Conservation (phyloP, 1,284 basidiomycete species). For the Cutaneotrichosporon sp. region DNA sequence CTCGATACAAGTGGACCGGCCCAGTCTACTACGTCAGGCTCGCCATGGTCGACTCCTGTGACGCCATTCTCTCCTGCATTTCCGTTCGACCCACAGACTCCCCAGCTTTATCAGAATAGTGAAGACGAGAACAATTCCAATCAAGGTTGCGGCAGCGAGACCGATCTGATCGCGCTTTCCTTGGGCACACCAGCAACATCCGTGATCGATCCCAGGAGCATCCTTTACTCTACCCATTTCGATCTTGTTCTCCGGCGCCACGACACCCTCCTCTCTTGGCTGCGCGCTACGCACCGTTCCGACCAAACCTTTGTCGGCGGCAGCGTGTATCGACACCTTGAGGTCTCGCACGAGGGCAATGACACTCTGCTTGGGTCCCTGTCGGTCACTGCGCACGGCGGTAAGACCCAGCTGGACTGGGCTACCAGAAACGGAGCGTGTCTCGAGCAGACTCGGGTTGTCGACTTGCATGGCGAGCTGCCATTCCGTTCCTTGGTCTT, state of each 20-base stretch:
- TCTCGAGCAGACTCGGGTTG: neutral
- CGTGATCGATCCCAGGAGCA: neutral
- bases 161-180: neutral
- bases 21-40: too few species aligned
- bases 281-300: neutral
- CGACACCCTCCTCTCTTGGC: neutral
- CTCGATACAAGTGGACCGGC: too few species aligned
- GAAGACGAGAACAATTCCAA: too few species aligned
- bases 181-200: neutral
- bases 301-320: neutral
- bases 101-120: too few species aligned
- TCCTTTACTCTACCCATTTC: neutral
- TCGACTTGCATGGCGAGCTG: neutral
- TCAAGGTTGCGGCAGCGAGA: too few species aligned
- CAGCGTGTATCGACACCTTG: conserved; percentile 3
- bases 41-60: too few species aligned
- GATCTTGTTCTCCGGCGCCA: neutral
- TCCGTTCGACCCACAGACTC: too few species aligned
- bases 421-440: too few species aligned
- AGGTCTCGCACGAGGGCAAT: neutral
- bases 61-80: too few species aligned
- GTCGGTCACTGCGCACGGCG: neutral
- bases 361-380: neutral
- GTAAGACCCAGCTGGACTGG: neutral
- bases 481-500: conserved; percentile 1